Percentiles rank a stretch among this genome's conserved stretches.
These are phyloP conservation scores for Trifolium subterraneum DNA, from an alignment of 306 rosid genomes.

Conservation along the genomic window DNA sequence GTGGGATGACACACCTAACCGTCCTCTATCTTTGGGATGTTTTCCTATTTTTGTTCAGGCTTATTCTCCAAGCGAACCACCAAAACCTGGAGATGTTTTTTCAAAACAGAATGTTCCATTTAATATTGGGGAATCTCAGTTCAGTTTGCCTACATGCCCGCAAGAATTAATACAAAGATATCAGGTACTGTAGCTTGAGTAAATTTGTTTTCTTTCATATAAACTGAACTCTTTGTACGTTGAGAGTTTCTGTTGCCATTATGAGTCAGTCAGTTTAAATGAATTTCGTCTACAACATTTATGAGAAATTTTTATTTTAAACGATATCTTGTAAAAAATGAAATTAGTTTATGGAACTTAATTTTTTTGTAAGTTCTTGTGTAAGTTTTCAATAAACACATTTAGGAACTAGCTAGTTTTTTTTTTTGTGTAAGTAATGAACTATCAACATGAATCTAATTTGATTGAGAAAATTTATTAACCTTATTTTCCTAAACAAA, in stretches of 20 bases:
- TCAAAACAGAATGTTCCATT: slow-evolving; percentile 79
- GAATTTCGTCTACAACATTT: background rate
- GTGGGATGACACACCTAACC: slow-evolving; percentile 27
- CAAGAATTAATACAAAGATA: slow-evolving; percentile 82
- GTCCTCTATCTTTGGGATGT: slow-evolving; percentile 6
- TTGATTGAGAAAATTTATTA: background rate
- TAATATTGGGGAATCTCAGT: slow-evolving; percentile 63
- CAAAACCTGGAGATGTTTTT: slow-evolving; percentile 84
- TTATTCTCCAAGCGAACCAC: slow-evolving; percentile 79
- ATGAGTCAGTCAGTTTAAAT: slow-evolving; percentile 1
- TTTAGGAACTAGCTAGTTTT: background rate
- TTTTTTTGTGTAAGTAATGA: background rate
- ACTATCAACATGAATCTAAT: background rate
- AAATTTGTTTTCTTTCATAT: slow-evolving; percentile 1
- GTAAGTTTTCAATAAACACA: background rate
- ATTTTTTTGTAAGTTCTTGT: background rate
- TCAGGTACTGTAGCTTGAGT: slow-evolving; percentile 61
- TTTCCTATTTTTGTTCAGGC: slow-evolving; percentile 59
- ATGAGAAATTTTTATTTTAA: background rate
- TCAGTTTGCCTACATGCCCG: slow-evolving; percentile 68
- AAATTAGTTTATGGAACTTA: slow-evolving; percentile 3
- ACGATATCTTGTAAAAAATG: background rate
- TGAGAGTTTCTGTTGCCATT: slow-evolving; percentile 24
- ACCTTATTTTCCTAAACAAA: background rate
- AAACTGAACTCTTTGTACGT: slow-evolving; percentile 5